phyloP scores from a whole-genome alignment of 1,284 basidiomycete genomes.

The Tylopilus sp. region DNA sequence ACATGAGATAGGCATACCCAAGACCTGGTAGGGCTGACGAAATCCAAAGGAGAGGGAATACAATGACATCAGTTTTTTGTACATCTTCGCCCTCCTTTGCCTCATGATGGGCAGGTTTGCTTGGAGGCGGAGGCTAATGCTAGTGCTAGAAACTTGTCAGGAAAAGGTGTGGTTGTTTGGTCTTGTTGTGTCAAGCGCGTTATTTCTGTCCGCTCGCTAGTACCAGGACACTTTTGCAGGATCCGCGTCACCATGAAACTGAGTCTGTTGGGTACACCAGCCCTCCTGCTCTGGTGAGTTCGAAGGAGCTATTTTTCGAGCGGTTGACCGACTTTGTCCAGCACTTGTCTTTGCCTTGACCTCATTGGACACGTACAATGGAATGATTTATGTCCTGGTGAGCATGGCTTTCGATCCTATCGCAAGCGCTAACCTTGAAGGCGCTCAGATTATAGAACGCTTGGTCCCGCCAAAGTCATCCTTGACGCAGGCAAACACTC shows the following conservation, averaged over 20 bases:
- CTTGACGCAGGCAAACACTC: conserved; percentile 54
- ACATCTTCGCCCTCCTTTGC: conserved; percentile 88
- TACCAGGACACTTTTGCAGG: not conserved
- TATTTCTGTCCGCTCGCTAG: not conserved
- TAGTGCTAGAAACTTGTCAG: not conserved
- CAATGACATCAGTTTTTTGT: conserved; percentile 86
- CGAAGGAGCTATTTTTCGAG: not conserved
- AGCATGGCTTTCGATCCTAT: conserved; percentile 17
- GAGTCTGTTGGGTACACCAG: conserved; percentile 7
- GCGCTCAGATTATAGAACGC: conserved; percentile 38
- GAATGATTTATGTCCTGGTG: conserved; percentile 63
- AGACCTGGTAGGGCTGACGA: conserved; percentile 84
- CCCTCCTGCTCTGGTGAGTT: conserved; percentile 18
- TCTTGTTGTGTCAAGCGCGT: conserved; percentile 17
- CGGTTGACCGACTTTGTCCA: conserved; percentile 16
- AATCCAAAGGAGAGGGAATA: conserved; percentile 85
- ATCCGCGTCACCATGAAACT: conserved; percentile 19
- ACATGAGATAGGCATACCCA: conserved; percentile 48
- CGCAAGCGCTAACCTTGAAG: conserved; percentile 1
- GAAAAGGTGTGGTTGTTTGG: conserved; percentile 20
- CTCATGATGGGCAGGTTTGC: conserved; percentile 54
- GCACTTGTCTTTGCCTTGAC: conserved; percentile 44
- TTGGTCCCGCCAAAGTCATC: conserved; percentile 55
- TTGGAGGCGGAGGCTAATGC: too few relatives aligned
- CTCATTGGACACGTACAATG: conserved; percentile 56